phyloP scores from a whole-genome alignment of 2,329 filamentous ascomycete genomes.

The Byssoonygena ceratinophila region DNA sequence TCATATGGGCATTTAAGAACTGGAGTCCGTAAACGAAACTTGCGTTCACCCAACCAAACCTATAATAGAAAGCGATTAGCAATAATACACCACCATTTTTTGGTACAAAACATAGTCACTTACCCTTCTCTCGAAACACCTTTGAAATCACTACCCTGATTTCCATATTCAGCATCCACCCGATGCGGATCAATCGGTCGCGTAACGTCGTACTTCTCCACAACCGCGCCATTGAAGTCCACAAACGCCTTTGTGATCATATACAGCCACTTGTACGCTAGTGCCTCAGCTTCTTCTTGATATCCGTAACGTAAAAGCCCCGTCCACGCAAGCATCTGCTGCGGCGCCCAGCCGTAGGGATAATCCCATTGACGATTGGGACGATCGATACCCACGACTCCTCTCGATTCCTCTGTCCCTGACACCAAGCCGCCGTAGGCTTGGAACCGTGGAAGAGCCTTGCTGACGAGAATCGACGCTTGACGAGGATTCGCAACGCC shows the following conservation, averaged over 20 bases:
- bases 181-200: slow-evolving; percentile 79
- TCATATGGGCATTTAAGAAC: slow-evolving; percentile 79
- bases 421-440: slow-evolving; percentile 77
- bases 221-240: slow-evolving; percentile 94
- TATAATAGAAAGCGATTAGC: slow-evolving; percentile 30
- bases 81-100: background rate
- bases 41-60: slow-evolving; percentile 98
- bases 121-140: slow-evolving; percentile 93
- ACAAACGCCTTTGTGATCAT: slow-evolving; percentile 99
- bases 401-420: slow-evolving; percentile 80
- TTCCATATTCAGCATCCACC: slow-evolving; percentile 94
- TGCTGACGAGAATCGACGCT: slow-evolving; percentile 69
- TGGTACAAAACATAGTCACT: slow-evolving; percentile 29
- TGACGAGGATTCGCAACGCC: slow-evolving; percentile 76
- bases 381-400: slow-evolving; percentile 63
- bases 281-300: slow-evolving; percentile 72
- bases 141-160: slow-evolving; percentile 91
- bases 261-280: slow-evolving; percentile 94
- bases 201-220: slow-evolving; percentile 98
- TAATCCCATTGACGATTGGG: slow-evolving; percentile 98
- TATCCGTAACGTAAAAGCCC: slow-evolving; percentile 87
- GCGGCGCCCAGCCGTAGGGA: slow-evolving; percentile 94
- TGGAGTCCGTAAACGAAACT: slow-evolving; percentile 91
- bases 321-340: slow-evolving; percentile 97
- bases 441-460: slow-evolving; percentile 78